Evolutionary conservation across 208 protist species (phyloP).

Genomic region (Leishmania aethiopica): DNA sequence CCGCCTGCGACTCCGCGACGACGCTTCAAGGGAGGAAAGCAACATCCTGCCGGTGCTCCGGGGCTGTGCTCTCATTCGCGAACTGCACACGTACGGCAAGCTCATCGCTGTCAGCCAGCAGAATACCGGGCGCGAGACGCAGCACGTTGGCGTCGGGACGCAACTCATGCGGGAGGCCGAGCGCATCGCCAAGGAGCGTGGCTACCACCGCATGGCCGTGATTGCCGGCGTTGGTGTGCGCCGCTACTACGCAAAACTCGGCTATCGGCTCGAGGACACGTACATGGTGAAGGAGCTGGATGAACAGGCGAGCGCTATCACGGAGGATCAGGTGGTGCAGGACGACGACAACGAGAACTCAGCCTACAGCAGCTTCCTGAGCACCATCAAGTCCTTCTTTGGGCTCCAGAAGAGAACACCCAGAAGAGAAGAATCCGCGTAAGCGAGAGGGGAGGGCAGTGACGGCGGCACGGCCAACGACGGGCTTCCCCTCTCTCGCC

Average conservation of each 20-base stretch:
- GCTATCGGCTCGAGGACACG: slow-evolving; percentile 92
- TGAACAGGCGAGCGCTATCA: slow-evolving; percentile 49
- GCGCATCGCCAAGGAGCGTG: slow-evolving; percentile 92
- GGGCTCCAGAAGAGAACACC: slow-evolving; percentile 24
- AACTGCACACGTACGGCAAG: slow-evolving; percentile 98
- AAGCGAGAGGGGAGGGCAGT: neutral
- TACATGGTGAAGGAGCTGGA: slow-evolving; percentile 87
- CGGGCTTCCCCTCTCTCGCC: neutral
- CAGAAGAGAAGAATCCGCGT: neutral
- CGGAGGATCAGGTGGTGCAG: slow-evolving; percentile 72
- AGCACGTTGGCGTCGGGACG: slow-evolving; percentile 98
- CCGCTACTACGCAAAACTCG: slow-evolving; percentile 98
- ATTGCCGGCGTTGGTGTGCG: slow-evolving; percentile 98
- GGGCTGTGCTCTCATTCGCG: slow-evolving; percentile 95
- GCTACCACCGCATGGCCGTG: slow-evolving; percentile 93
- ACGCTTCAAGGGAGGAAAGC: slow-evolving; percentile 44
- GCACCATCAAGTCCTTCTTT: slow-evolving; percentile 66
- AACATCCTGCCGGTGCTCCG: slow-evolving; percentile 91
- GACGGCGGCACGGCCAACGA: too few relatives aligned
- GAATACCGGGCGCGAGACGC: slow-evolving; percentile 93
- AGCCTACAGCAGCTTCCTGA: slow-evolving; percentile 37
- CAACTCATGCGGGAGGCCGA: slow-evolving; percentile 98
- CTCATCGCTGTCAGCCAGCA: slow-evolving; percentile 70
- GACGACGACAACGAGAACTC: slow-evolving; percentile 86
- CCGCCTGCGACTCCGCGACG: slow-evolving; percentile 81